phyloP scores from a whole-genome alignment of 352 stramenopile genomes.

The Phytopythium cucurbitacearum region DNA sequence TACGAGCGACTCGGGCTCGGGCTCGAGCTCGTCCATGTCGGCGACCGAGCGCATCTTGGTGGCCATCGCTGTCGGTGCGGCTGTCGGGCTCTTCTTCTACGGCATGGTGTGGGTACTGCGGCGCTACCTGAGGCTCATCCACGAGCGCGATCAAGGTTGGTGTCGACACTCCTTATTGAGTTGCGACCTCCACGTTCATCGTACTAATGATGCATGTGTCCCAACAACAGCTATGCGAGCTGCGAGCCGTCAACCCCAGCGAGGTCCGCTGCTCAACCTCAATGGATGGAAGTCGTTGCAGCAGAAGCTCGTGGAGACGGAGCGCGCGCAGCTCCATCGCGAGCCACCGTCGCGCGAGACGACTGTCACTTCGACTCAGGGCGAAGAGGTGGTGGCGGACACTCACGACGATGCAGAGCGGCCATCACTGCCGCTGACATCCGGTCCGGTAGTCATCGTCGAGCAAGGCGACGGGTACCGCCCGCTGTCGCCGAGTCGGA shows the following conservation, averaged over 20 bases:
- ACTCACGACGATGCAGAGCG: too few relatives aligned
- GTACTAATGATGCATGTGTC: too few relatives aligned
- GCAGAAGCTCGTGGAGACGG: constrained; percentile 25
- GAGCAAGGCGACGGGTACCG: constrained; percentile 37
- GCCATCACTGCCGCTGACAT: too few relatives aligned
- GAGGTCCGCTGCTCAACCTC: constrained; percentile 17
- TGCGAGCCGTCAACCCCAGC: not conserved
- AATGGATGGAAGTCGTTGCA: constrained; percentile 30
- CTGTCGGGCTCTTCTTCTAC: constrained; percentile 5
- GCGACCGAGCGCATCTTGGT: constrained; percentile 4
- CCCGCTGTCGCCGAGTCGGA: constrained; percentile 23
- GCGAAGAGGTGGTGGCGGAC: too few relatives aligned
- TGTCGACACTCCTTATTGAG: too few relatives aligned
- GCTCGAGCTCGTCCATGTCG: not conserved
- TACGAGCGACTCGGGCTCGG: not conserved
- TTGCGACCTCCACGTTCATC: too few relatives aligned
- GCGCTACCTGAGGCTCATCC: constrained; percentile 3
- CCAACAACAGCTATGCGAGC: not conserved
- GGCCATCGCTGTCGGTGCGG: constrained; percentile 3
- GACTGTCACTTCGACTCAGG: not conserved
- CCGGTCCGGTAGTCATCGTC: constrained; percentile 12
- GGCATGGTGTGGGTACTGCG: constrained; percentile 4
- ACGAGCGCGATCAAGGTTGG: not conserved
- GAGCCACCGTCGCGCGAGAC: not conserved
- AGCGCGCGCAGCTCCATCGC: constrained; percentile 10